phyloP scores from a whole-genome alignment of 2,329 filamentous ascomycete species.

The Diplodia seriata region DNA sequence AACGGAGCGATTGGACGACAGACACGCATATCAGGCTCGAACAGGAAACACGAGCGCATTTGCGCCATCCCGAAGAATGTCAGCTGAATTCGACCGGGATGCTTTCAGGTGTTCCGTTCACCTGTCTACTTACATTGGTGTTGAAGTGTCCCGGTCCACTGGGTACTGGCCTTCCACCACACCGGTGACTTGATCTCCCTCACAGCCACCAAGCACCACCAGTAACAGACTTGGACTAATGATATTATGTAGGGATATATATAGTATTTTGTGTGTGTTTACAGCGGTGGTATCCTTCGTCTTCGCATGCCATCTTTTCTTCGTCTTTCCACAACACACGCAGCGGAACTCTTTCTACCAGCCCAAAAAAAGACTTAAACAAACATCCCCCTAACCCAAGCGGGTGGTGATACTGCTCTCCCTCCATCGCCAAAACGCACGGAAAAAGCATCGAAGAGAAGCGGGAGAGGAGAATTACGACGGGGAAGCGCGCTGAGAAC shows the following conservation, averaged over 20 bases:
- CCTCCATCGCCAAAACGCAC: background rate
- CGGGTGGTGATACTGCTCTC: background rate
- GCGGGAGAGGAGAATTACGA: background rate
- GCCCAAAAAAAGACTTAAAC: background rate
- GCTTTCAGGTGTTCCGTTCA: too few relatives aligned
- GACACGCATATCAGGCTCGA: background rate
- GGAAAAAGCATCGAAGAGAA: background rate
- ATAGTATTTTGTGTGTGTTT: background rate
- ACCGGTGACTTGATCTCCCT: too few relatives aligned
- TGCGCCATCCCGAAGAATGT: too few relatives aligned
- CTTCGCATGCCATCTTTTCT: background rate
- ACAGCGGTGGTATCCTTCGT: background rate
- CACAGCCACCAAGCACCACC: background rate
- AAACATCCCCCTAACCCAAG: background rate
- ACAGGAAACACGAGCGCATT: too few relatives aligned
- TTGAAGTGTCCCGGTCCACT: too few relatives aligned
- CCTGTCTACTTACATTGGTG: too few relatives aligned
- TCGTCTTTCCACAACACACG: background rate
- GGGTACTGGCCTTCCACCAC: too few relatives aligned
- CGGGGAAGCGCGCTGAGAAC: background rate
- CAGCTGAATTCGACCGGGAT: too few relatives aligned
- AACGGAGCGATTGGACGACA: background rate
- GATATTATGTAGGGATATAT: slow-evolving; percentile 5
- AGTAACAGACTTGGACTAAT: background rate
- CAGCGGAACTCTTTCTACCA: background rate